phyloP scores from a whole-genome alignment of 2,329 filamentous ascomycete species.

The Pseudocercospora fuligena region DNA sequence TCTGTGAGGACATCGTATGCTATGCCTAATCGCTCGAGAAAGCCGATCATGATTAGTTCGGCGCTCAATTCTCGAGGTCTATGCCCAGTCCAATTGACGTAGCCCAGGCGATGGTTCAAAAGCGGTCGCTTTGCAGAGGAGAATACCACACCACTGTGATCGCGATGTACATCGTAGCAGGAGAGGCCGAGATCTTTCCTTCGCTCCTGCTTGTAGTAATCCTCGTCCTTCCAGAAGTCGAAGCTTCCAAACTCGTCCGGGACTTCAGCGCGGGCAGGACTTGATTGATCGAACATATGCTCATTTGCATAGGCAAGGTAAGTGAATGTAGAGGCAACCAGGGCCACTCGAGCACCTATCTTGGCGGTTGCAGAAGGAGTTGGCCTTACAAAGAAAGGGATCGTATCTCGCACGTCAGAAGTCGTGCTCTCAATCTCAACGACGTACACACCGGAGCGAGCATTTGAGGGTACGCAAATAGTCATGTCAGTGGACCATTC shows the following conservation, averaged over 20 bases:
- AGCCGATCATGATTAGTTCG: not conserved
- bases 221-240: slow-evolving; percentile 5
- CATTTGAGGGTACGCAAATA: not conserved
- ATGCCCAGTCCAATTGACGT: slow-evolving; percentile 10
- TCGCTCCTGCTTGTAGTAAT: not conserved
- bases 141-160: slow-evolving; percentile 4
- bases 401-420: not conserved
- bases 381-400: not conserved
- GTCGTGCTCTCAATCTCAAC: not conserved
- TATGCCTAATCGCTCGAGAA: not conserved
- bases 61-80: not conserved
- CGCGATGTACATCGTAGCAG: slow-evolving; percentile 5
- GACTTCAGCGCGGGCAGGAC: slow-evolving; percentile 1
- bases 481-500: slow-evolving; percentile 4
- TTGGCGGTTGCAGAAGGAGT: not conserved
- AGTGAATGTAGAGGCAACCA: slow-evolving; percentile 7
- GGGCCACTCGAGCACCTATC: not conserved
- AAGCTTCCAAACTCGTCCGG: slow-evolving; percentile 5
- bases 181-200: not conserved
- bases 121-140: slow-evolving; percentile 6
- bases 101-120: slow-evolving; percentile 2
- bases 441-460: not conserved
- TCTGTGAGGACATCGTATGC: not conserved
- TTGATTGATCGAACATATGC: slow-evolving; percentile 5
- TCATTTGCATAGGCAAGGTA: slow-evolving; percentile 12